Evolutionary conservation across 805 yeast genomes (phyloP).

Genomic region (Candida sphagnicola): DNA sequence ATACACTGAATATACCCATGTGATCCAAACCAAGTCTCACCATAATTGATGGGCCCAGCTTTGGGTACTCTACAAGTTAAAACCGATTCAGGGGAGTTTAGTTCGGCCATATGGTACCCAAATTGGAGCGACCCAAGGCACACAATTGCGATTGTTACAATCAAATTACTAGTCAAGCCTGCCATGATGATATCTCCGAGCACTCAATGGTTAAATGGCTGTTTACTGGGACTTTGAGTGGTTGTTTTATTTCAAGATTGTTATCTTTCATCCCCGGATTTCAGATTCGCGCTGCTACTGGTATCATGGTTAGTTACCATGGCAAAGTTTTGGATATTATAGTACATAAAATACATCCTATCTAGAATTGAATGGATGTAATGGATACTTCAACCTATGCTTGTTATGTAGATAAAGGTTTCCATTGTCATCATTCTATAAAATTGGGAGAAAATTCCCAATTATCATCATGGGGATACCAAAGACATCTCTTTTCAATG

Average conservation of each 20-base stretch:
- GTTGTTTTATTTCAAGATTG: not conserved
- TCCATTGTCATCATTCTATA: conserved; percentile 18
- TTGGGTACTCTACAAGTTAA: conserved; percentile 49
- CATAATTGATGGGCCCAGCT: conserved; percentile 31
- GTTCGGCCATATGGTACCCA: conserved; percentile 93
- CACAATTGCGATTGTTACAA: conserved; percentile 49
- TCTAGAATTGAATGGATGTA: not conserved
- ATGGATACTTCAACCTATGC: not conserved
- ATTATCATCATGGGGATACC: conserved; percentile 97
- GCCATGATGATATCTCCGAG: not conserved
- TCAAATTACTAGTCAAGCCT: conserved; percentile 27
- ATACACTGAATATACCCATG: conserved; percentile 49
- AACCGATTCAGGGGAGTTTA: conserved; percentile 81
- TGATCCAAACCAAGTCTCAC: conserved; percentile 37
- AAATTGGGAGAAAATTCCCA: conserved; percentile 85
- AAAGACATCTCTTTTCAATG: conserved; percentile 89
- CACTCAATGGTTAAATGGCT: too few species aligned
- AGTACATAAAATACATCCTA: not conserved
- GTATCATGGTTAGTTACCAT: not conserved
- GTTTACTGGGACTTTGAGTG: too few species aligned
- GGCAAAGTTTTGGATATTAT: not conserved
- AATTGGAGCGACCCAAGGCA: conserved; percentile 82
- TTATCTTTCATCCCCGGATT: not conserved
- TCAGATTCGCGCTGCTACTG: too few species aligned
- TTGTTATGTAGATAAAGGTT: not conserved